phyloP scores from a whole-genome alignment of 352 stramenopile species.

The Phytophthora lateralis region DNA sequence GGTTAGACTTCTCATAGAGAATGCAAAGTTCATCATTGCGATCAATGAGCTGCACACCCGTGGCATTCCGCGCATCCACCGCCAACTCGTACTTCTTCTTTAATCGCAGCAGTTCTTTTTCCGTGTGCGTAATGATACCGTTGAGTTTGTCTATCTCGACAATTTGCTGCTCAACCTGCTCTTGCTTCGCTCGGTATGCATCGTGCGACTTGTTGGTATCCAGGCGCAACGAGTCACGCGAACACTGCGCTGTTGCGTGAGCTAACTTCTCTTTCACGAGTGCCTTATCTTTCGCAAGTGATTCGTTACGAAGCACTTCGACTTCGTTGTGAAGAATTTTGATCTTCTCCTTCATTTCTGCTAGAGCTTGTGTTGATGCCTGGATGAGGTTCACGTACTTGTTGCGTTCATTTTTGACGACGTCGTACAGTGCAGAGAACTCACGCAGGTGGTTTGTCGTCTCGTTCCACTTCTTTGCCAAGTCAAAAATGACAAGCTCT shows the following conservation, averaged over 20 bases:
- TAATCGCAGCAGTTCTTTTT: conserved; percentile 92
- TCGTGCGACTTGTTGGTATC: conserved; percentile 93
- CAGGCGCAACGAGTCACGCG: conserved; percentile 86
- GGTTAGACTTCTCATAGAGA: conserved; percentile 93
- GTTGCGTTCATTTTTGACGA: conserved; percentile 96
- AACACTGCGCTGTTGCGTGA: conserved; percentile 87
- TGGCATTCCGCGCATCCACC: conserved; percentile 87
- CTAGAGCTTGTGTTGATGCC: conserved; percentile 88
- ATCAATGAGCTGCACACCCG: conserved; percentile 94
- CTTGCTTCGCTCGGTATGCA: conserved; percentile 90
- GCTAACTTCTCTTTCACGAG: conserved; percentile 91
- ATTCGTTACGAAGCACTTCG: conserved; percentile 94
- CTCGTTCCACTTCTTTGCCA: conserved; percentile 95
- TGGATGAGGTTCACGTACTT: conserved; percentile 97
- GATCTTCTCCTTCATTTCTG: conserved; percentile 97
- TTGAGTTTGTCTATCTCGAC: conserved; percentile 96
- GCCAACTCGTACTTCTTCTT: conserved; percentile 92
- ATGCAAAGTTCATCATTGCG: conserved; percentile 96
- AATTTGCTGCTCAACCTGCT: conserved; percentile 95
- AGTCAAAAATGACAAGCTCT: conserved; percentile 92
- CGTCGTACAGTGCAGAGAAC: conserved; percentile 94
- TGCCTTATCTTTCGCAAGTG: conserved; percentile 92
- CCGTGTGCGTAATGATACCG: conserved; percentile 90
- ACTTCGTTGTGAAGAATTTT: conserved; percentile 96
- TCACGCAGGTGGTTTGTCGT: conserved; percentile 92